phyloP scores from a whole-genome alignment of 352 stramenopile genomes.

The Pythium phragmitis region DNA sequence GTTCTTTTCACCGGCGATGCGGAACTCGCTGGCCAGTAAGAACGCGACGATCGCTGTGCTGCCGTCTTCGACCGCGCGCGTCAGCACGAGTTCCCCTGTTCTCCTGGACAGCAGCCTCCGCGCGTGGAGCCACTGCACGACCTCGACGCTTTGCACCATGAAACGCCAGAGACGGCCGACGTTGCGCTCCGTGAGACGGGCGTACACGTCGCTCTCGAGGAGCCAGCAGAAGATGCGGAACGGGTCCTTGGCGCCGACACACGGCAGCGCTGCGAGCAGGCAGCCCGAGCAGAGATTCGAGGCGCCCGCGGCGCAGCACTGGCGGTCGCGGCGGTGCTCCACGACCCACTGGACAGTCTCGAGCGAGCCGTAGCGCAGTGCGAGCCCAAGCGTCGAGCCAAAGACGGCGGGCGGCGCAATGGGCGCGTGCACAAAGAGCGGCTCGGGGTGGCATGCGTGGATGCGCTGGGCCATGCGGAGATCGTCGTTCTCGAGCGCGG shows the following conservation, averaged over 20 bases:
- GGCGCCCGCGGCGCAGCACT: neutral
- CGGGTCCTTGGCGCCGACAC: conserved; percentile 1
- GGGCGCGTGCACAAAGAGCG: neutral
- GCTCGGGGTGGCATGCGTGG: neutral
- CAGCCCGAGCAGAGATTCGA: neutral
- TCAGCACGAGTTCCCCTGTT: conserved; percentile 1
- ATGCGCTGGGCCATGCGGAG: neutral
- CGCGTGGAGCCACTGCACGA: conserved; percentile 4
- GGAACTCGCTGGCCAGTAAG: neutral
- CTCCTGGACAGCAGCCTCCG: neutral
- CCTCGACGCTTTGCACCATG: conserved; percentile 3
- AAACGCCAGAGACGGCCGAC: neutral
- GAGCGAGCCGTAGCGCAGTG: conserved; percentile 1
- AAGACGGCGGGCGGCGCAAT: neutral
- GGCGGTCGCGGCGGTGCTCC: neutral
- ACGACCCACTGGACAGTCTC: conserved; percentile 2
- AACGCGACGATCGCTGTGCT: neutral
- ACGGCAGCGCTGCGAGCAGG: conserved; percentile 1
- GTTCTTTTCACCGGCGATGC: neutral
- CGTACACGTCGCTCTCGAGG: neutral
- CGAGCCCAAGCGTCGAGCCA: neutral
- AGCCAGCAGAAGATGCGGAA: conserved; percentile 8
- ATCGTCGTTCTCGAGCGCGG: conserved; percentile 1
- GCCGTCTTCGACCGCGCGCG: neutral
- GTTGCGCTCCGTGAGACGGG: neutral